Evolutionary conservation across 2,329 filamentous ascomycete species (phyloP).

Genomic region (Pseudocercospora vitis): DNA sequence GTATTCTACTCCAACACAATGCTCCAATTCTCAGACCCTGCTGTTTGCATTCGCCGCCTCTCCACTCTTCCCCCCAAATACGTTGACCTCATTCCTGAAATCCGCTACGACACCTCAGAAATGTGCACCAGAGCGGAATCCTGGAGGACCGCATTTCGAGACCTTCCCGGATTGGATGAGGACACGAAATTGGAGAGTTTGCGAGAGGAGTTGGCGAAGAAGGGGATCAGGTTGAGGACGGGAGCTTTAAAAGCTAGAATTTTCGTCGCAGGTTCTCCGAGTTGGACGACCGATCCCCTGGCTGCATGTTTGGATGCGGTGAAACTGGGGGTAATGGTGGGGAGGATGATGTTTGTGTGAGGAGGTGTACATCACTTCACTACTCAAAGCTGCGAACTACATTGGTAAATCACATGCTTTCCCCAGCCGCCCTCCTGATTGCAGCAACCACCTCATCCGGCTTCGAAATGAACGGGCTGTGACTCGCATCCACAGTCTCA

Average conservation of each 20-base stretch:
- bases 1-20: constrained; percentile 23
- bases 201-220: constrained; percentile 17
- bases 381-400: too few species aligned
- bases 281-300: constrained; percentile 24
- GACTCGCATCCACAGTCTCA: constrained; percentile 28
- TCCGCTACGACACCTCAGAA: constrained; percentile 24
- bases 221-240: constrained; percentile 15
- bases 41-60: constrained; percentile 14
- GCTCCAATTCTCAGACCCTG: constrained; percentile 18
- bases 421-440: constrained; percentile 24
- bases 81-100: constrained; percentile 18
- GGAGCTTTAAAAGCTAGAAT: constrained; percentile 23
- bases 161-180: constrained; percentile 23
- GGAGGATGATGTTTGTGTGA: constrained; percentile 25
- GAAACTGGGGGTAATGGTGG: constrained; percentile 21
- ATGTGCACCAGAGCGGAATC: constrained; percentile 17
- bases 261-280: constrained; percentile 9
- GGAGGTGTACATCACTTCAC: too few species aligned
- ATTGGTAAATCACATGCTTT: too few species aligned
- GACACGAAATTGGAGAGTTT: constrained; percentile 23
- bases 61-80: constrained; percentile 15
- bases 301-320: constrained; percentile 22
- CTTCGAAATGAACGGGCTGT: constrained; percentile 33
- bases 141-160: constrained; percentile 23
- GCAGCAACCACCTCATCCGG: constrained; percentile 28